Conservation (phyloP, 306 rosid genomes). For the Erythrophleum fordii region DNA sequence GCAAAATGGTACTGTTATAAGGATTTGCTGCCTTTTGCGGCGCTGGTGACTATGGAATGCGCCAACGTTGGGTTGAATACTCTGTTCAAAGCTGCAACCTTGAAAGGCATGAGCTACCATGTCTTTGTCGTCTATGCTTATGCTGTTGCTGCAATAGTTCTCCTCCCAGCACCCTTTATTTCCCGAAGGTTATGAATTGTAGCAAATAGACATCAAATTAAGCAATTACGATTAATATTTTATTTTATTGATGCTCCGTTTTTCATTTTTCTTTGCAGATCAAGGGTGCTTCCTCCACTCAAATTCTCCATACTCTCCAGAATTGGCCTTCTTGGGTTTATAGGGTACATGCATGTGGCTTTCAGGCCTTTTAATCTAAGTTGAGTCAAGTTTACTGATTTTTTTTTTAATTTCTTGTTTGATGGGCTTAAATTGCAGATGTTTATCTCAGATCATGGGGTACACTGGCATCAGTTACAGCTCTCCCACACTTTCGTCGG, state of each 20-base stretch:
- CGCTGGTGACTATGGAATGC: constrained; percentile 71
- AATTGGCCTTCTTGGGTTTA: constrained; percentile 70
- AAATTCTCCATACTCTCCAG: constrained; percentile 60
- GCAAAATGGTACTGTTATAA: constrained; percentile 45
- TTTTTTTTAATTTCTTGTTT: background rate
- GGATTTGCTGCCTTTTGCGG: constrained; percentile 63
- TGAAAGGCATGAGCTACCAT: constrained; percentile 72
- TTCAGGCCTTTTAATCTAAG: background rate
- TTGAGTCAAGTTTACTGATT: background rate
- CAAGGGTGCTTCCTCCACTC: constrained; percentile 75
- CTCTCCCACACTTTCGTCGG: constrained; percentile 92
- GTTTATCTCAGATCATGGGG: constrained; percentile 89
- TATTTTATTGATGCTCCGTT: constrained; percentile 23
- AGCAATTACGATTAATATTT: background rate
- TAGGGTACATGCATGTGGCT: constrained; percentile 55
- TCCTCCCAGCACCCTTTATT: constrained; percentile 70
- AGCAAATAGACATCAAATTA: background rate
- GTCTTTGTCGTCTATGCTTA: constrained; percentile 83
- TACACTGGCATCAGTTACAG: constrained; percentile 82
- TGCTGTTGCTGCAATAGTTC: constrained; percentile 61
- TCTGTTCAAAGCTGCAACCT: constrained; percentile 84
- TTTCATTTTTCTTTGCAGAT: constrained; percentile 41
- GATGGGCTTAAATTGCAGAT: constrained; percentile 49
- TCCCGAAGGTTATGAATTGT: constrained; percentile 49
- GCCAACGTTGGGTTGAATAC: constrained; percentile 71